A percentile compares a stretch with the other conserved stretches of the same genome.
Evolutionary conservation across 179 eudicot genomes (phyloP).

Genomic region (Silene vulgaris): DNA sequence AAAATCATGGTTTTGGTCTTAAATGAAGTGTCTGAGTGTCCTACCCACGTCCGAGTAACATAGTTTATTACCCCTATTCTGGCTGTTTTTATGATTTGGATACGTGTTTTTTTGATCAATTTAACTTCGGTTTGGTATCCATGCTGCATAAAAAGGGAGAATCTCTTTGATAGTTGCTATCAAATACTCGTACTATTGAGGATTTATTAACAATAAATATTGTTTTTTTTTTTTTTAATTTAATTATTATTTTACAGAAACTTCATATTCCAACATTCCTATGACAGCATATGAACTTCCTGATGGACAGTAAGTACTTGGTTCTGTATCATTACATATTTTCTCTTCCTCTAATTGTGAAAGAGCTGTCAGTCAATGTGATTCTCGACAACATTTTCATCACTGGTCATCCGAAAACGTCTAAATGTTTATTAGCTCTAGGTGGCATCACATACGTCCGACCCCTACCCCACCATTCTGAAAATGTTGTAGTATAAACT

Average conservation of each 20-base stretch:
- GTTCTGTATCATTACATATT: background rate
- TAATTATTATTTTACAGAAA: constrained; percentile 39
- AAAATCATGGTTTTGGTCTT: too few relatives aligned
- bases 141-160: background rate
- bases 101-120: background rate
- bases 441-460: background rate
- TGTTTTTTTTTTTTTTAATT: constrained; percentile 15
- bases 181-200: background rate
- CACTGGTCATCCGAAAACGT: background rate
- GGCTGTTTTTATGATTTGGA: background rate
- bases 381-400: background rate
- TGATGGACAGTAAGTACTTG: constrained; percentile 92
- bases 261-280: constrained; percentile 83
- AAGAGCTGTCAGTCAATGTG: background rate
- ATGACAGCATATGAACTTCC: constrained; percentile 98
- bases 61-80: background rate
- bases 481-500: background rate
- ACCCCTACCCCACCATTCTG: background rate
- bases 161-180: background rate
- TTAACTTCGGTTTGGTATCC: background rate
- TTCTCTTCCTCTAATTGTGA: background rate
- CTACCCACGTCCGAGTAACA: too few relatives aligned
- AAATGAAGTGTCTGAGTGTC: too few relatives aligned
- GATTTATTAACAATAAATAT: background rate
- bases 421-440: background rate